Evolutionary conservation across 2,329 filamentous ascomycete genomes (phyloP), one percentile per base, ranked within the genome.

Genomic region (Colletotrichum sublineola): DNA sequence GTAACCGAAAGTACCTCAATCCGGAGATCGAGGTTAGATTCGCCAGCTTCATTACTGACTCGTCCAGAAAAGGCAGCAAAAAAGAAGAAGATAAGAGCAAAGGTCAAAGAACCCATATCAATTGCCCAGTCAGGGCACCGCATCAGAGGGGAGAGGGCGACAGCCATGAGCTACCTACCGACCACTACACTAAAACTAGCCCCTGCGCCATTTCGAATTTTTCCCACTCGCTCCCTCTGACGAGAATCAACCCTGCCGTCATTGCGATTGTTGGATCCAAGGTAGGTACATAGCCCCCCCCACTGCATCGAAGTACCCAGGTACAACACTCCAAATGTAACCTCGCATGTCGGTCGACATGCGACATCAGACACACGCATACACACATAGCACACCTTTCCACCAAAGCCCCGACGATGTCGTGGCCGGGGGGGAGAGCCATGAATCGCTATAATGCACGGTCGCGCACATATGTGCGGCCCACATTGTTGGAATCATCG

Each of bases 361-460:
- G 66, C 70, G 60, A 73, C 70, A 73, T 73, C 70, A 70, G 66
- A 73, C 66, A 72, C 58, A 56, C 65, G 58, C 15, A 69, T 55
- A 67, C 15, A 58, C 63, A 33, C 29, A 40, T 8, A 50, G n/a
- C 53, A 64, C 60, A 60, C n/a, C 15, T 31, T 24, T 18, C 33
- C 33, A 52, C 33, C 55, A 38, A 44, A 11, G 14, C 48, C 48
- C 52, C 65, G 52, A 68, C 65, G 52, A 60, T 58, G 64, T 63
- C 65, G 57, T 58, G 68, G 38, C 42, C 18, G 57, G 55, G 36
- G 9, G 46, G 20, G 20, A 11, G 42, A 15, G 7, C 60, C 66
- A 73, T 73, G 70, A 73, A 73, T 73, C 70, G 70, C 63, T 33
- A 48, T 46, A 24, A 61, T 56, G 70, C 70, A 73, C 70, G 66